Evolutionary conservation across 179 eudicot genomes (phyloP).

Genomic region (Heliamphora pulchella): DNA sequence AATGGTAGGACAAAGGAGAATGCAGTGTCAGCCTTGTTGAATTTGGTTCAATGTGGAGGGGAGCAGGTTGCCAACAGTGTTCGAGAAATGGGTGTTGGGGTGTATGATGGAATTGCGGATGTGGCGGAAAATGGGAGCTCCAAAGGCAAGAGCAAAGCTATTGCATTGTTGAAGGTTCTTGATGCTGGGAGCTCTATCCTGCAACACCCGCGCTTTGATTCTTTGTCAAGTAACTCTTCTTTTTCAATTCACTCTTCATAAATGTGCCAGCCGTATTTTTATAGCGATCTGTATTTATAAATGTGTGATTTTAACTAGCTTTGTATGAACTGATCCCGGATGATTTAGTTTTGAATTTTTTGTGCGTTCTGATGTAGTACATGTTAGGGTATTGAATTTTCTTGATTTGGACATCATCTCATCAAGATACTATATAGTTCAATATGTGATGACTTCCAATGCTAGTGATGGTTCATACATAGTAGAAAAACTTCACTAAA

Average conservation of each 20-base stretch:
- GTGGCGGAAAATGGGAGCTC: conserved; percentile 51
- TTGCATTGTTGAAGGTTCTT: conserved; percentile 13
- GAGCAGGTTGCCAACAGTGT: conserved; percentile 39
- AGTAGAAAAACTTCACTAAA: background rate
- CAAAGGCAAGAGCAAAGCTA: conserved; percentile 45
- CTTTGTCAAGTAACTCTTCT: conserved; percentile 12
- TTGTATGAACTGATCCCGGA: too few species aligned
- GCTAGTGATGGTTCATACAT: background rate
- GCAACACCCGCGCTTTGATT: conserved; percentile 4
- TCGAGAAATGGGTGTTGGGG: conserved; percentile 31
- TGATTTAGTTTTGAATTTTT: background rate
- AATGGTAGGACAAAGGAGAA: conserved; percentile 58
- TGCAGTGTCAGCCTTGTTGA: conserved; percentile 56
- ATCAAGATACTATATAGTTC: background rate
- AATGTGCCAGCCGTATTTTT: background rate
- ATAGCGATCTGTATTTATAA: background rate
- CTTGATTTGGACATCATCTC: background rate
- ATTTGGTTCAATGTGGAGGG: conserved; percentile 54
- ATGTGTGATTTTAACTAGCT: background rate
- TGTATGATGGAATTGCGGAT: conserved; percentile 48
- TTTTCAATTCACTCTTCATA: conserved; percentile 2
- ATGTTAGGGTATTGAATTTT: conserved; percentile 4
- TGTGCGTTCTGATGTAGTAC: background rate
- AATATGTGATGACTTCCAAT: background rate
- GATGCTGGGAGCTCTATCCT: background rate